A percentile compares a stretch with the other conserved stretches of the same genome.
Evolutionary conservation across 768 basidiomycete genomes (phyloP).

Genomic region (Candolleomyces aberdarensis): DNA sequence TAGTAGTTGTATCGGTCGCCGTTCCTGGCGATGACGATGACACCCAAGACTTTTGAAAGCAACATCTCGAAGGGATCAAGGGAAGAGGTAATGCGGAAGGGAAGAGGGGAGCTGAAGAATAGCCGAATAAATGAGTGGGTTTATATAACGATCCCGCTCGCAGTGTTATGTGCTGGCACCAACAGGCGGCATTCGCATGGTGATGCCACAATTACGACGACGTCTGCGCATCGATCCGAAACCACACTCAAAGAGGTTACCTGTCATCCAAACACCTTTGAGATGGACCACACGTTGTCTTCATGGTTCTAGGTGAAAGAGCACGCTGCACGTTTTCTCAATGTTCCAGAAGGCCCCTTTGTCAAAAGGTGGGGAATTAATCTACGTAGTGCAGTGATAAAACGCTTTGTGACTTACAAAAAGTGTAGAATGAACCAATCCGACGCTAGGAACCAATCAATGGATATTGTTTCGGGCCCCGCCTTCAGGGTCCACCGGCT

Average conservation of each 20-base stretch:
- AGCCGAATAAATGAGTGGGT: not conserved
- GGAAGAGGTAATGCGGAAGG: conserved; percentile 14
- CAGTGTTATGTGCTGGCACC: not conserved
- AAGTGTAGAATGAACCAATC: too few species aligned
- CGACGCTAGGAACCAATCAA: too few species aligned
- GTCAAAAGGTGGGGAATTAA: too few species aligned
- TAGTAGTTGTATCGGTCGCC: conserved; percentile 68
- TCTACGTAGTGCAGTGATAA: too few species aligned
- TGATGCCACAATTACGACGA: not conserved
- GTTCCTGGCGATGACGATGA: conserved; percentile 74
- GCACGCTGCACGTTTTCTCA: not conserved
- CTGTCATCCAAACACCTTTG: conserved; percentile 3
- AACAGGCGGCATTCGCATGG: conserved; percentile 6
- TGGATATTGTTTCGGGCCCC: too few species aligned
- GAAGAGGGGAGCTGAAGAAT: conserved; percentile 12
- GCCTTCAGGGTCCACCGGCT: not conserved
- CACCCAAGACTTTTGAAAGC: conserved; percentile 68
- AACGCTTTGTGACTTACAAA: too few species aligned
- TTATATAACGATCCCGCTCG: not conserved
- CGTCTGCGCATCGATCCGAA: not conserved
- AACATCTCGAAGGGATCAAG: conserved; percentile 26
- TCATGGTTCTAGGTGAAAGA: not conserved
- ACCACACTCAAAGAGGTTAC: not conserved
- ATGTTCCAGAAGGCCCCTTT: too few species aligned
- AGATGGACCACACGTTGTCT: not conserved